phyloP scores from a whole-genome alignment of 1,139 yeast genomes.

The Tardiomyces blankii region DNA sequence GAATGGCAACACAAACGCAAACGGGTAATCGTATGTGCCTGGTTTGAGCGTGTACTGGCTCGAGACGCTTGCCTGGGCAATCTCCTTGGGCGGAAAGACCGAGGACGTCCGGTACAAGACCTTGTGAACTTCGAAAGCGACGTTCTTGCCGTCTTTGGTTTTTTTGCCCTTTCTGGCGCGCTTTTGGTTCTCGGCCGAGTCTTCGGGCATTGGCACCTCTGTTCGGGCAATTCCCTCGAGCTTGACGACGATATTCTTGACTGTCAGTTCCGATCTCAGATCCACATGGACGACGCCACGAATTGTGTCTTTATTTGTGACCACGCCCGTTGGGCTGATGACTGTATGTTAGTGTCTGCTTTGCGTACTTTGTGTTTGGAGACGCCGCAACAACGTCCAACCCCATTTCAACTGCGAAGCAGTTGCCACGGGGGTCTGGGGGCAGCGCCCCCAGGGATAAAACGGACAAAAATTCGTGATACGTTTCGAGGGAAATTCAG shows the following conservation, averaged over 20 bases:
- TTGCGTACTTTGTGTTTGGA: no score
- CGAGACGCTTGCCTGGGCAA: slow-evolving; percentile 36
- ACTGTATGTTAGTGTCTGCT: background rate
- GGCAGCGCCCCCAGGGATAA: no score
- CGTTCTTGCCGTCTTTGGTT: slow-evolving; percentile 8
- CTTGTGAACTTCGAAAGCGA: slow-evolving; percentile 38
- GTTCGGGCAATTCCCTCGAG: slow-evolving; percentile 45
- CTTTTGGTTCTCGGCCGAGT: background rate
- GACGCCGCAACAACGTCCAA: no score
- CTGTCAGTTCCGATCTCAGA: slow-evolving; percentile 36
- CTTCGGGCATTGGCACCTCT: slow-evolving; percentile 22
- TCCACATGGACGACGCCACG: slow-evolving; percentile 37
- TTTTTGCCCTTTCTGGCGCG: background rate
- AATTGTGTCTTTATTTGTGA: slow-evolving; percentile 41
- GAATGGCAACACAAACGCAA: slow-evolving; percentile 44
- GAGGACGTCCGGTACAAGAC: slow-evolving; percentile 43
- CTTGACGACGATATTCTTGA: slow-evolving; percentile 46
- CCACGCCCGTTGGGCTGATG: background rate
- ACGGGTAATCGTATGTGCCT: slow-evolving; percentile 49
- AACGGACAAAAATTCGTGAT: no score
- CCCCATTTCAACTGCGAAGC: no score
- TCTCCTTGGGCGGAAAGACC: slow-evolving; percentile 52
- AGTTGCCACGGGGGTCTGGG: no score
- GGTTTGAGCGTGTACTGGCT: slow-evolving; percentile 50
- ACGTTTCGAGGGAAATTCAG: no score